Conservation (phyloP, 345 rosid species). For the Lepidium didymum region DNA sequence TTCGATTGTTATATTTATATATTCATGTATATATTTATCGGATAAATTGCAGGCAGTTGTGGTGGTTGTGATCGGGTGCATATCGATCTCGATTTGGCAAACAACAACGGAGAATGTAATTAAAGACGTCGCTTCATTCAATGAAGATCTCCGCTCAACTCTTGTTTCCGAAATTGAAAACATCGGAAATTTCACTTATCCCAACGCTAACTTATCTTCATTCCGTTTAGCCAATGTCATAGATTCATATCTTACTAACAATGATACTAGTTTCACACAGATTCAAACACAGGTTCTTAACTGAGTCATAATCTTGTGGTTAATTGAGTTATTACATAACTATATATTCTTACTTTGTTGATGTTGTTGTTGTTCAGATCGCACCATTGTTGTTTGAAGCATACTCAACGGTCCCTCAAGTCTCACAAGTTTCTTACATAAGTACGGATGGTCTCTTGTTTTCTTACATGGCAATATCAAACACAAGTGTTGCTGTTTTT, state of each 20-base stretch:
- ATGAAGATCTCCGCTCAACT: conserved; percentile 3
- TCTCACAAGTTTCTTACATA: conserved; percentile 21
- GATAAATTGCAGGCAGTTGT: background rate
- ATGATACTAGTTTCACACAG: background rate
- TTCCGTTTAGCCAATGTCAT: conserved; percentile 17
- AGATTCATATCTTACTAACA: conserved; percentile 11
- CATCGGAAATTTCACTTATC: background rate
- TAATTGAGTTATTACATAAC: background rate
- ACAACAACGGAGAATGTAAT: background rate
- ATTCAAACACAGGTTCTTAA: conserved; percentile 18
- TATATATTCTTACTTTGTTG: background rate
- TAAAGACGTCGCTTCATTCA: background rate
- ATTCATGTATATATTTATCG: background rate
- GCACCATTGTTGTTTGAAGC: conserved; percentile 21
- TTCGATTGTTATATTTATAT: background rate
- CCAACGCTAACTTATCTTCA: background rate
- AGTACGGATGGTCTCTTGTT: conserved; percentile 11
- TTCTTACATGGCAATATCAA: background rate
- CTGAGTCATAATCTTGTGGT: background rate
- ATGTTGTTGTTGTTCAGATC: background rate
- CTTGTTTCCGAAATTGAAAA: conserved; percentile 18
- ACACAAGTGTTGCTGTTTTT: conserved; percentile 15
- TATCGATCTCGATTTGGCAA: conserved; percentile 7
- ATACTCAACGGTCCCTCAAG: conserved; percentile 18
- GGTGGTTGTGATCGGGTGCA: conserved; percentile 1